Evolutionary conservation across 306 rosid genomes (phyloP).

Genomic region (Nissolia schottii): DNA sequence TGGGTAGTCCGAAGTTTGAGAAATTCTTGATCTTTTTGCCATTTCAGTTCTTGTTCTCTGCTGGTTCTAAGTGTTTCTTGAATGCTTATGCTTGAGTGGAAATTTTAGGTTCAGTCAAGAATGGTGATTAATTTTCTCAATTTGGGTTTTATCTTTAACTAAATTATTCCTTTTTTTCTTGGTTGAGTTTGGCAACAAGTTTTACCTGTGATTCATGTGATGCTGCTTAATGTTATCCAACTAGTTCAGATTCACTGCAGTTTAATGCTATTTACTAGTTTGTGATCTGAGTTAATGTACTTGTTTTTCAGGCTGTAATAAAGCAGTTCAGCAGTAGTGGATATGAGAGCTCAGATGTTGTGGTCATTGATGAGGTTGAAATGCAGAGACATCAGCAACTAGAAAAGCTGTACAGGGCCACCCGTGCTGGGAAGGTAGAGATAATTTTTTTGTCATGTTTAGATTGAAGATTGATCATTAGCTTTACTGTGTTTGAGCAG

Average conservation of each 20-base stretch:
- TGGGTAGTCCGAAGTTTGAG: not conserved
- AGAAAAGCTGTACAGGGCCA: slow-evolving; percentile 74
- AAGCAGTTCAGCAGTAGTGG: slow-evolving; percentile 87
- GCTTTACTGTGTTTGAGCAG: slow-evolving; percentile 9
- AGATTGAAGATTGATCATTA: slow-evolving; percentile 8
- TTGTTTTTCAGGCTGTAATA: slow-evolving; percentile 65
- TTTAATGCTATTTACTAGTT: not conserved
- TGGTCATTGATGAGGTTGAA: slow-evolving; percentile 93
- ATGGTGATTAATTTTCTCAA: slow-evolving; percentile 2
- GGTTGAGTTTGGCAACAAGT: not conserved
- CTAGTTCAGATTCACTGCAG: slow-evolving; percentile 2
- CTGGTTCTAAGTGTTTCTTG: slow-evolving; percentile 12
- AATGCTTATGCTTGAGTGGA: not conserved
- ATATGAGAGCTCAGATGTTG: slow-evolving; percentile 81
- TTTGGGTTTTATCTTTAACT: not conserved
- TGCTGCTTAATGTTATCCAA: not conserved
- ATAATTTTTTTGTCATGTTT: not conserved
- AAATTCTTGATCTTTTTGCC: slow-evolving; percentile 6
- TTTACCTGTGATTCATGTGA: not conserved
- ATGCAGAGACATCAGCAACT: slow-evolving; percentile 95
- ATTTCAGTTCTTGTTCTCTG: not conserved
- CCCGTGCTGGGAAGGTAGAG: slow-evolving; percentile 84
- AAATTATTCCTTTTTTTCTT: not conserved
- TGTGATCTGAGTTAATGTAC: not conserved
- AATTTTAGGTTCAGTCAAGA: not conserved